Base-by-base conservation (phyloP, 768 basidiomycete genomes). In the Tylopilus vinaceipallidus region DNA sequence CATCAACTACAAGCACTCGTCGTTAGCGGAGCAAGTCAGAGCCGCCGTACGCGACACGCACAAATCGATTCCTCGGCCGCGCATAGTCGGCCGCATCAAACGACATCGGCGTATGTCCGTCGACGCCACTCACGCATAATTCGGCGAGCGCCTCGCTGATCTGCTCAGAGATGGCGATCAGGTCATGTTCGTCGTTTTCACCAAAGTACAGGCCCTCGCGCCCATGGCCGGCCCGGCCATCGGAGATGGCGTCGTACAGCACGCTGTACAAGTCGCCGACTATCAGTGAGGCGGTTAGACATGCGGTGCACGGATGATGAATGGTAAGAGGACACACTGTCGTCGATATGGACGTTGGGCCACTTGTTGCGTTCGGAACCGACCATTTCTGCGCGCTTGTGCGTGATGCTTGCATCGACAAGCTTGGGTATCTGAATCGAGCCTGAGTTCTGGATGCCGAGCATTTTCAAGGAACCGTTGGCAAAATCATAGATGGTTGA, bases 401-500 rank as follows among this genome's bases (percentile, higher is more conserved):
- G 71, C 53, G 58, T 65, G 36, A 83, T 55, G 17, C 75, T 57
- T 0, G 72, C 73, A 3, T 61, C 62, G 50, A 84, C 74, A 8
- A 83, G 58, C 1, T 10, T 16, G 11, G 83, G 83, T 24, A 85
- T 75, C 53, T 81, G 80, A 4, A 70, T 62, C 0, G 84, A 85
- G 47, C 76, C 66, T 0, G 70, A 58, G 54, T 86, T 81, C 27
- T 77, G 72, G 6, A 55, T 48, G n/a, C 46, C 50, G 5, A 67
- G 58, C n/a, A 79, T 71, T 20, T 77, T 75, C 27, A 86, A 69
- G 10, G 58, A 57, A 6, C 75, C 74, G 1, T 59, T 65, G 2
- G 81, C 76, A 23, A 81, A 64, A 36, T 77, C 82, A 53, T 79
- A 88, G 36, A 88, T 81, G 0, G 80, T 84, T 1, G 69, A 69